Percentiles rank a stretch among this genome's conserved stretches.
These are phyloP conservation scores for Carpinus viminea DNA, from an alignment of 306 rosid genomes.

Conservation along the genomic window DNA sequence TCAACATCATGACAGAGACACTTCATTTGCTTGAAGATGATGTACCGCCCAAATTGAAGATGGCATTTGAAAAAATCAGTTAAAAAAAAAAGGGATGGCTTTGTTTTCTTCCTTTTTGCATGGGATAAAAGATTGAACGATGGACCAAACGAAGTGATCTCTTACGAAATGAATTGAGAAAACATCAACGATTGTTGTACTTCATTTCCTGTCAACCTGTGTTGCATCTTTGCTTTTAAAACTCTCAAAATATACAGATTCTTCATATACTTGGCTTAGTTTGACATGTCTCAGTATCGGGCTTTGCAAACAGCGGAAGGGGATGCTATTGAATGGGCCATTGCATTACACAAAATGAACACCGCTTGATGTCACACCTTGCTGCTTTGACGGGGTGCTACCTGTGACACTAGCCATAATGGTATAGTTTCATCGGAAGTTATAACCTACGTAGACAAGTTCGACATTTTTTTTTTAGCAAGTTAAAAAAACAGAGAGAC, in stretches of 20 bases:
- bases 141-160: neutral
- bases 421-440: neutral
- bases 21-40: neutral
- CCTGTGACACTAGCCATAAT: neutral
- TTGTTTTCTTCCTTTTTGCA: neutral
- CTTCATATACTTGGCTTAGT: too few relatives aligned
- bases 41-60: neutral
- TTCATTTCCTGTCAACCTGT: neutral
- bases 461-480: too few relatives aligned
- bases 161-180: neutral
- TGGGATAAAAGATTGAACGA: neutral
- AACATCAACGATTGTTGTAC: neutral
- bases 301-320: neutral
- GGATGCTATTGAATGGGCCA: neutral
- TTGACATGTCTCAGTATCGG: too few relatives aligned
- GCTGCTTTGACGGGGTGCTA: neutral
- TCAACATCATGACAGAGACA: neutral
- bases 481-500: too few relatives aligned
- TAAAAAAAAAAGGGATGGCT: neutral
- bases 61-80: too few relatives aligned
- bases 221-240: neutral
- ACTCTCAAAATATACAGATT: neutral
- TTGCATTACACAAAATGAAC: neutral
- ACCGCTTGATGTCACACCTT: neutral
- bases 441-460: too few relatives aligned